A percentile compares a stretch with the other conserved stretches of the same genome.
These are phyloP conservation scores for Calcarisporium arbuscula DNA, from an alignment of 2,329 filamentous ascomycete species.

Conservation along the genomic window DNA sequence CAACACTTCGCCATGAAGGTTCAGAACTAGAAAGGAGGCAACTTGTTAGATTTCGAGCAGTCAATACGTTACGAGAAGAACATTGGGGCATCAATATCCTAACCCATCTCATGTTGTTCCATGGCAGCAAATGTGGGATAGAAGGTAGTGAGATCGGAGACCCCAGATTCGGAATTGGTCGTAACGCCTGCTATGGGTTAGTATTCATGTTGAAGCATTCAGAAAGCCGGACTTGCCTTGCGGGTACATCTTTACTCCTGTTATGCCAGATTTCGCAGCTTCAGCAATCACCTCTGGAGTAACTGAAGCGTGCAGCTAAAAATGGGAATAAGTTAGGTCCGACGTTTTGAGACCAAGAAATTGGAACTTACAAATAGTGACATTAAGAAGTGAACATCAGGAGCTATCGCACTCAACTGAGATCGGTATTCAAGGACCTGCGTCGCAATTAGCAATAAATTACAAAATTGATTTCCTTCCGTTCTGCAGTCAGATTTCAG, in stretches of 20 bases:
- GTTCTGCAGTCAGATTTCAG: no score
- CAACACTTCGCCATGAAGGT: slow-evolving; percentile 86
- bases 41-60: slow-evolving; percentile 7
- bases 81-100: not conserved
- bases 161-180: slow-evolving; percentile 63
- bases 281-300: slow-evolving; percentile 65
- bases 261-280: slow-evolving; percentile 65
- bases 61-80: not conserved
- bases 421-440: slow-evolving; percentile 61
- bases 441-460: slow-evolving; percentile 3
- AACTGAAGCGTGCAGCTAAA: slow-evolving; percentile 50
- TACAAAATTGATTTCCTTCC: no score
- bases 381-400: slow-evolving; percentile 65
- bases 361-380: slow-evolving; percentile 53
- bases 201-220: not conserved
- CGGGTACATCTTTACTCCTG: slow-evolving; percentile 67
- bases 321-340: slow-evolving; percentile 5
- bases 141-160: slow-evolving; percentile 63
- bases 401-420: slow-evolving; percentile 52
- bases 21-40: slow-evolving; percentile 50
- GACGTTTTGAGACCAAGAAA: slow-evolving; percentile 6
- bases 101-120: slow-evolving; percentile 65
- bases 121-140: slow-evolving; percentile 82
- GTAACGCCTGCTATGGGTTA: slow-evolving; percentile 42
- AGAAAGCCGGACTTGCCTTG: slow-evolving; percentile 23